Evolutionary conservation across 1,284 basidiomycete genomes (phyloP), one percentile per base, ranked within the genome.

Genomic region (Austropuccinia psidii): DNA sequence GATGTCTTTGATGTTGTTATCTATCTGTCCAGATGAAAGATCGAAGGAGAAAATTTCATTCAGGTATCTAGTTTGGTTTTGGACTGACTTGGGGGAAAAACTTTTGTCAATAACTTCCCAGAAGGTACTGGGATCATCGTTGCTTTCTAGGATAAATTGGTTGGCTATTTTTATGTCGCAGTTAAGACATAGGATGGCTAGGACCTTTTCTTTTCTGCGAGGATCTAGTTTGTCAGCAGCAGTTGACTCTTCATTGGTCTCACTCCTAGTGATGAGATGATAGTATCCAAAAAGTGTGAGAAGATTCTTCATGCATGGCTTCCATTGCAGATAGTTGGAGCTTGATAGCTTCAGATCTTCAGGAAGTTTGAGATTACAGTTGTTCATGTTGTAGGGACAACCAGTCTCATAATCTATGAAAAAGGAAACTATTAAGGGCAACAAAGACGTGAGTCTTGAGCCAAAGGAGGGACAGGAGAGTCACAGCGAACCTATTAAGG

Each of bases 61-160:
- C 4, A 58, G 33, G 33, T 37, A 58, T 4, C 4, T 58, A 13
- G 55, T 13, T 37, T 58, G 55, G 27, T 57, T 57, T 31, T 57
- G 54, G 15, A 57, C 29, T 7, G 54, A 31, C 35, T 57, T 57
- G 27, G 54, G n/a, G n/a, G n/a, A n/a, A n/a, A n/a, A n/a, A n/a
- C n/a, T n/a, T n/a, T n/a, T n/a, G 54, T 52, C 55, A 37, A 58
- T 31, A 7, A 58, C 33, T 37, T 58, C 31, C 55, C 55, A 58
- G 55, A 58, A 37, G 11, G 19, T 33, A 17, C 31, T 19, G 9
- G 29, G 27, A 58, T 58, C 33, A 6, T 37, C 55, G 4, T 35
- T n/a, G 6, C 33, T 15, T 37, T 58, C 31, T 8, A 21, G 7
- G 21, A 37, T 13, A n/a, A 58, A 58, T 35, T 37, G 55, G 6